phyloP scores from a whole-genome alignment of 1,139 yeast species.

The Yamadazyma siamensis region DNA sequence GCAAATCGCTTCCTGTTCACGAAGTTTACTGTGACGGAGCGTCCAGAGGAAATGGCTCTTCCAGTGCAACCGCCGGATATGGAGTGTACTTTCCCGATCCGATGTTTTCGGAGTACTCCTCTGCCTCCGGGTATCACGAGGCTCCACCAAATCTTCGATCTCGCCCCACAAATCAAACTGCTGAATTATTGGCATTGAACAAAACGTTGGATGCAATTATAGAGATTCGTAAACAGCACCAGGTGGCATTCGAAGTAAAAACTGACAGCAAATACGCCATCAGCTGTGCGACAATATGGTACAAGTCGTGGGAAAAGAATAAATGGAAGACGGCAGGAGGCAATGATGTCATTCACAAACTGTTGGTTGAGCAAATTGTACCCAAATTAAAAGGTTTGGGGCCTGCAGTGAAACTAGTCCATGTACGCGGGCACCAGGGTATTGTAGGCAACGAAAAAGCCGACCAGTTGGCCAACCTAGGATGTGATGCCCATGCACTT shows the following conservation, averaged over 20 bases:
- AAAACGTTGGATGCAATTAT: conserved; percentile 50
- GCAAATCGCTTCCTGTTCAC: no score
- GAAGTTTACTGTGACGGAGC: conserved; percentile 71
- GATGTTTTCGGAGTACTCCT: no score
- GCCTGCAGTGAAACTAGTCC: no score
- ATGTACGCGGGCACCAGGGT: conserved; percentile 77
- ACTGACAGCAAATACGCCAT: conserved; percentile 62
- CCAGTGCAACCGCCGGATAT: conserved; percentile 52
- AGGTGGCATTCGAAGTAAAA: conserved; percentile 20
- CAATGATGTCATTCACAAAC: conserved; percentile 47
- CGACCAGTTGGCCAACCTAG: conserved; percentile 73
- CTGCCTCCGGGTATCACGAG: conserved; percentile 28
- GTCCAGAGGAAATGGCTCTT: conserved; percentile 48
- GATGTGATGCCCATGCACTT: no score
- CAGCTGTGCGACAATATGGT: conserved; percentile 50
- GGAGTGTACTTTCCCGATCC: conserved; percentile 73
- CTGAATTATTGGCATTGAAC: conserved; percentile 68
- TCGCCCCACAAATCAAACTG: conserved; percentile 85
- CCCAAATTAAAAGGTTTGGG: conserved; percentile 27
- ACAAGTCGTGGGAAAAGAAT: conserved; percentile 47
- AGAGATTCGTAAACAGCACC: no score
- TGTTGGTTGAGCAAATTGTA: conserved; percentile 37
- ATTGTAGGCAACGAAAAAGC: conserved; percentile 73
- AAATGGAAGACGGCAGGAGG: conserved; percentile 50
- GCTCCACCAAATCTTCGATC: conserved; percentile 27